Evolutionary conservation across 73 alveolate species (phyloP), one percentile per base, ranked within the genome.

Genomic region (Blepharisma stoltei): DNA sequence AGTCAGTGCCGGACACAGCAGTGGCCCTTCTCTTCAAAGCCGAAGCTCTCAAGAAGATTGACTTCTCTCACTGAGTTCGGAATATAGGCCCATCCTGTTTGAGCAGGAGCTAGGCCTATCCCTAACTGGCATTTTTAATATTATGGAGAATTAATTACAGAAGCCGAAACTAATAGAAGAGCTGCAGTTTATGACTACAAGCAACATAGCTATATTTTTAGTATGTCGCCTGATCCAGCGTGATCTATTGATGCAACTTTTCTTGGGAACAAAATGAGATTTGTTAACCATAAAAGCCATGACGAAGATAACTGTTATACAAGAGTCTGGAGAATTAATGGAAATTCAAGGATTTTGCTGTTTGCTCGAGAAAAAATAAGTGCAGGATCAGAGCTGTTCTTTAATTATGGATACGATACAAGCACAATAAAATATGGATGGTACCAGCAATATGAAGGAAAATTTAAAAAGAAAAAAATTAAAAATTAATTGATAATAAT

Each of bases 161-260:
- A 60, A 60, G 73, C 73, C 46, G 73, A 60, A 60, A 60, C 46
- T 38, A 38, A 60, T 14, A 60, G 73, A 60, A 60, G 73, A 60
- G 73, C 73, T 20, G 73, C 73, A 60, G 46, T 25, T 14, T 60
- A 60, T 25, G 73, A 60, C 46, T 60, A 60, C 46, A 14, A 25
- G 11, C 73, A 60, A 2, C 73, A 60, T 60, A 14, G 46, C 46
- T 60, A 18, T 25, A 60, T 60, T 18, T 60, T 60, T 25, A 60
- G 73, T 60, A 8, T 60, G 14, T 14, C 46, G 2, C 73, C 73
- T 60, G 73, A 60, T 25, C 14, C 46, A 25, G 18, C 46, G 2
- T 60, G 73, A 38, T 14, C 73, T 8, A 60, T 60, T 18, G 73
- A 60, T 25, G 14, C 73, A 9, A 60, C 73, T 60, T 20, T 14